These are phyloP conservation scores for Suhomyces sp. DNA, from an alignment of 805 yeast genomes.

Conservation along the genomic window DNA sequence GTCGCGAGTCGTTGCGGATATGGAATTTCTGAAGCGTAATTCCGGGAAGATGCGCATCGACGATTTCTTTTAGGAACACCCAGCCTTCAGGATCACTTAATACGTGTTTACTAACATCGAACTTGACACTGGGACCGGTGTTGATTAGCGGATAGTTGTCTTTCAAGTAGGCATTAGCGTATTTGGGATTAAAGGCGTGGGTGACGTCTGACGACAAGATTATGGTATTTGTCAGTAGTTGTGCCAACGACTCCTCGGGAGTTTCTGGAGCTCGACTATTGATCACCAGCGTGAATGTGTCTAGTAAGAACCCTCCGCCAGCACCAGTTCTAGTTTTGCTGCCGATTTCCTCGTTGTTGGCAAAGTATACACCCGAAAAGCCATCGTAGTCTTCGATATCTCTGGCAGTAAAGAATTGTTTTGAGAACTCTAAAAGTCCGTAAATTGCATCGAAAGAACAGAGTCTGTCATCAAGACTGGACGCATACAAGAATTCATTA, in stretches of 20 bases:
- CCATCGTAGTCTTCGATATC: constrained; percentile 24
- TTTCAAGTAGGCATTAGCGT: constrained; percentile 28
- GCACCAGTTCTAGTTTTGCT: constrained; percentile 41
- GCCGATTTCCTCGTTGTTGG: constrained; percentile 44
- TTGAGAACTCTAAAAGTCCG: constrained; percentile 26
- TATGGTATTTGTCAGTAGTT: constrained; percentile 16
- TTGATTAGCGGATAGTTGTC: constrained; percentile 38
- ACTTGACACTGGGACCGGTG: constrained; percentile 35
- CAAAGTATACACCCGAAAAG: constrained; percentile 30
- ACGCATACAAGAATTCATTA: constrained; percentile 37
- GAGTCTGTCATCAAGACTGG: constrained; percentile 41
- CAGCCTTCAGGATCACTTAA: constrained; percentile 34
- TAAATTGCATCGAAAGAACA: constrained; percentile 39
- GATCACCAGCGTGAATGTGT: constrained; percentile 17
- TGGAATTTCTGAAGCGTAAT: constrained; percentile 37
- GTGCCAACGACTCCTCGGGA: constrained; percentile 5
- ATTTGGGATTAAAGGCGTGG: constrained; percentile 43
- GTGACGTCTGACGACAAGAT: constrained; percentile 44
- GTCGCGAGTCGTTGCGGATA: constrained; percentile 38
- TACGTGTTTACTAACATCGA: constrained; percentile 38
- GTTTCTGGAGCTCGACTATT: neutral
- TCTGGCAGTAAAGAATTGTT: constrained; percentile 7
- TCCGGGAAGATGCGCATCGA: constrained; percentile 16
- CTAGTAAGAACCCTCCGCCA: constrained; percentile 29
- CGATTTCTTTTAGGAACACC: constrained; percentile 24